Evolutionary conservation across 1,284 basidiomycete genomes (phyloP).

Genomic region (Marasmius sp.): DNA sequence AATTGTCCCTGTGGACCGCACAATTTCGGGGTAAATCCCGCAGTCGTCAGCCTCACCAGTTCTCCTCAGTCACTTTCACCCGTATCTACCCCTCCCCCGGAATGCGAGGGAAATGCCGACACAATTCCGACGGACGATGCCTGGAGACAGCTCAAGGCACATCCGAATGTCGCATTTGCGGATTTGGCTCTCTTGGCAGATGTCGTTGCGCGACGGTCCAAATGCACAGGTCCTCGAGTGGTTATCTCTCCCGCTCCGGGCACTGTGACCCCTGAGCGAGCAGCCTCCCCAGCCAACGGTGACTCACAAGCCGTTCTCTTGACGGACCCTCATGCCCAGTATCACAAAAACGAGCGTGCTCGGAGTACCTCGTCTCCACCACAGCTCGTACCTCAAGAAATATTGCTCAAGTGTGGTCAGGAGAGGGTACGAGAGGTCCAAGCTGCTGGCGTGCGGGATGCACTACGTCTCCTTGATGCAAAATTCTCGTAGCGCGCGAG

Average conservation of each 20-base stretch:
- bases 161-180: conserved; percentile 84
- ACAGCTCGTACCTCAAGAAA: conserved; percentile 56
- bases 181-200: conserved; percentile 83
- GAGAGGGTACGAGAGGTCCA: conserved; percentile 66
- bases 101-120: conserved; percentile 31
- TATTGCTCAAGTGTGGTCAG: conserved; percentile 59
- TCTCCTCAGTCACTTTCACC: conserved; percentile 14
- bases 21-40: conserved; percentile 15
- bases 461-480: conserved; percentile 74
- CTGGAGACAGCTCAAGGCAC: conserved; percentile 85
- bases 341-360: conserved; percentile 44
- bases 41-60: conserved; percentile 14
- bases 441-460: conserved; percentile 75
- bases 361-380: conserved; percentile 42
- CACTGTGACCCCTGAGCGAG: conserved; percentile 44
- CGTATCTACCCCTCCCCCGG: conserved; percentile 12
- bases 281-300: conserved; percentile 30
- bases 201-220: conserved; percentile 81
- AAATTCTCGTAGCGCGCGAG: conserved; percentile 45
- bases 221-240: conserved; percentile 73
- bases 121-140: conserved; percentile 82
- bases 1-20: conserved; percentile 46
- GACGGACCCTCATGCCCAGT: conserved; percentile 55
- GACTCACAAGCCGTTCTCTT: conserved; percentile 37
- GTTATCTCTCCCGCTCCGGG: conserved; percentile 62